These are phyloP conservation scores for Phoenix dactylifera DNA, from an alignment of 176 grass and related monocot genomes.

Conservation along the genomic window DNA sequence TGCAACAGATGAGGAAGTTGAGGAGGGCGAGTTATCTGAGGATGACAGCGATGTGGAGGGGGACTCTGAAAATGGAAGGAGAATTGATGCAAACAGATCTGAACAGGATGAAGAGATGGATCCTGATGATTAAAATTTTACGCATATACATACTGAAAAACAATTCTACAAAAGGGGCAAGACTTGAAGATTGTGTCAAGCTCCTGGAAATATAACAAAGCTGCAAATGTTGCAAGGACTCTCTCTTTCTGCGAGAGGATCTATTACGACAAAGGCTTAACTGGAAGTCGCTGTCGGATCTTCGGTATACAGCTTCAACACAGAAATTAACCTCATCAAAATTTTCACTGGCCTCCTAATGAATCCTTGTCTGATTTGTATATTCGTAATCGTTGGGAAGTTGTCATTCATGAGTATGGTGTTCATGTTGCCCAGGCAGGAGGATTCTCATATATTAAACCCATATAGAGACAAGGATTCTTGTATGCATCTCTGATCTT, in stretches of 20 bases:
- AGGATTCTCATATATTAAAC: too few relatives aligned
- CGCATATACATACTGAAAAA: constrained; percentile 6
- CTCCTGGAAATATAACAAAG: too few relatives aligned
- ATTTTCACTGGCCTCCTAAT: too few relatives aligned
- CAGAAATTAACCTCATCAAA: constrained; percentile 11
- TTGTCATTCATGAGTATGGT: too few relatives aligned
- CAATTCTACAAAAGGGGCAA: constrained; percentile 7
- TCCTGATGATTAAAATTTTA: constrained; percentile 60
- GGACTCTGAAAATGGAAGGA: constrained; percentile 49
- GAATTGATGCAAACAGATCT: constrained; percentile 37
- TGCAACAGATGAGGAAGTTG: constrained; percentile 47
- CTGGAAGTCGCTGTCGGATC: not conserved
- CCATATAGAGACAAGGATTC: too few relatives aligned
- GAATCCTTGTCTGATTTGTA: too few relatives aligned
- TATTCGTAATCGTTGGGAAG: too few relatives aligned
- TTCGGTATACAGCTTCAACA: constrained; percentile 21
- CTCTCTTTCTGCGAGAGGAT: not conserved
- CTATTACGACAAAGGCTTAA: constrained; percentile 6
- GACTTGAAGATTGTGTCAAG: constrained; percentile 1
- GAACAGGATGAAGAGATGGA: constrained; percentile 97
- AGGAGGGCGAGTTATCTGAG: constrained; percentile 54
- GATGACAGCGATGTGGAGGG: constrained; percentile 34
- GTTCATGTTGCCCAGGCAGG: too few relatives aligned
- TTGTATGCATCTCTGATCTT: too few relatives aligned
- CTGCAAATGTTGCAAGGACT: constrained; percentile 5